phyloP scores from a whole-genome alignment of 169 alveolate genomes.

The Plasmodium fragile region DNA sequence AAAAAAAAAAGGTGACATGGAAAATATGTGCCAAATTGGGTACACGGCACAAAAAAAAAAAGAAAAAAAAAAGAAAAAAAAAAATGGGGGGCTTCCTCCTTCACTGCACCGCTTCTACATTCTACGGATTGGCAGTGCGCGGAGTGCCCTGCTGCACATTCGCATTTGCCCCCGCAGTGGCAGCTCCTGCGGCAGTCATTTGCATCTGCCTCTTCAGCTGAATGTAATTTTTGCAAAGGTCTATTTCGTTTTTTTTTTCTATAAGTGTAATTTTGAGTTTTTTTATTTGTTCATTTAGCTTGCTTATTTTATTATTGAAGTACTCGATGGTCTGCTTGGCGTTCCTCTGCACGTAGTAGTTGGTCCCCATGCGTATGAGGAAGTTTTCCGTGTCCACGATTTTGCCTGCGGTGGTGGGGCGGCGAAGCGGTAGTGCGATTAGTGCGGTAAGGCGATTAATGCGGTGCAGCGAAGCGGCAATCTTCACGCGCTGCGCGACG shows the following conservation, averaged over 20 bases:
- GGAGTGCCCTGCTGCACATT: slow-evolving; percentile 15
- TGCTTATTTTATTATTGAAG: slow-evolving; percentile 42
- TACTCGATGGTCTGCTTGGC: slow-evolving; percentile 46
- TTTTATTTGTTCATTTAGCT: slow-evolving; percentile 50
- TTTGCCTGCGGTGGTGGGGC: slow-evolving; percentile 23
- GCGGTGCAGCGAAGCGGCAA: not conserved
- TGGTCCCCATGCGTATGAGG: slow-evolving; percentile 67
- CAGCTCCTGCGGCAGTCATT: slow-evolving; percentile 3
- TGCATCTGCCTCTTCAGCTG: slow-evolving; percentile 44
- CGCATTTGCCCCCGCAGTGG: not conserved
- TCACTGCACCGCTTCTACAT: not conserved
- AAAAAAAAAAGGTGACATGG: not conserved
- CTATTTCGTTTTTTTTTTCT: slow-evolving; percentile 72
- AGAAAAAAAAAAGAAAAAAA: too few relatives aligned
- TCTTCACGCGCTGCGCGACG: not conserved
- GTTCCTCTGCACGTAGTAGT: slow-evolving; percentile 70
- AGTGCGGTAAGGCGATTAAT: not conserved
- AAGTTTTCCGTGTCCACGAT: slow-evolving; percentile 61
- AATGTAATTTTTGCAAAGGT: slow-evolving; percentile 58
- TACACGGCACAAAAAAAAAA: not conserved
- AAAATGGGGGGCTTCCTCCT: not conserved
- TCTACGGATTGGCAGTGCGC: slow-evolving; percentile 1
- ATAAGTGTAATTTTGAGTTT: slow-evolving; percentile 33
- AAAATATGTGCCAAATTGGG: not conserved
- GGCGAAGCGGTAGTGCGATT: not conserved